Percentiles rank a stretch among this genome's conserved stretches.
Conservation (phyloP, 805 yeast species). For the Metschnikowia bowlesiae region DNA sequence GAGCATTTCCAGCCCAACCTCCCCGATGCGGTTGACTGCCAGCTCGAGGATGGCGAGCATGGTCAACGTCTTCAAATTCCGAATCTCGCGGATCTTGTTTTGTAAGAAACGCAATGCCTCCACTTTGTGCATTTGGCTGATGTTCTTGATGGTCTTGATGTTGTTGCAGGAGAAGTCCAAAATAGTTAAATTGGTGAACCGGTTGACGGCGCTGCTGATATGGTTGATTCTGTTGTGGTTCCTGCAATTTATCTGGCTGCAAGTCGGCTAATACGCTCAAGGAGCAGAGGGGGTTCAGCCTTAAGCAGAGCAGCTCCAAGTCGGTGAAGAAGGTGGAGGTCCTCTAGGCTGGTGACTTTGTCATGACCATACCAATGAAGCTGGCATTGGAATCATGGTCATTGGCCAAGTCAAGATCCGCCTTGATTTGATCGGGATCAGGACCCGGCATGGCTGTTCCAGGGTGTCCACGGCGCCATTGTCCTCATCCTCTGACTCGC, state of each 20-base stretch:
- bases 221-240: slow-evolving; percentile 87
- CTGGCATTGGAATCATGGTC: slow-evolving; percentile 56
- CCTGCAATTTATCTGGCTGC: slow-evolving; percentile 59
- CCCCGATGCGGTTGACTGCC: slow-evolving; percentile 78
- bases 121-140: slow-evolving; percentile 57
- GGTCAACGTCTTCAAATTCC: slow-evolving; percentile 53
- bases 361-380: slow-evolving; percentile 59
- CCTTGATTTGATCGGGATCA: slow-evolving; percentile 47
- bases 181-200: slow-evolving; percentile 49
- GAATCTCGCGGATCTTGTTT: slow-evolving; percentile 73
- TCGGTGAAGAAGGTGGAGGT: slow-evolving; percentile 51
- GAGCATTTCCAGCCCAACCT: slow-evolving; percentile 49
- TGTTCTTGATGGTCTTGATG: slow-evolving; percentile 77
- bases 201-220: slow-evolving; percentile 65
- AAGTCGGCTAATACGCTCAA: slow-evolving; percentile 57
- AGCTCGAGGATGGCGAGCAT: slow-evolving; percentile 75
- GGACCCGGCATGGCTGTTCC: slow-evolving; percentile 43
- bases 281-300: slow-evolving; percentile 81
- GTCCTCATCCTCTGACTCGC: slow-evolving; percentile 20
- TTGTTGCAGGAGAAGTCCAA: slow-evolving; percentile 89
- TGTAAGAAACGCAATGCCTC: slow-evolving; percentile 81
- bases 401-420: slow-evolving; percentile 62
- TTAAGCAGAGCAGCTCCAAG: slow-evolving; percentile 60
- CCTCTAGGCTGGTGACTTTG: slow-evolving; percentile 57
- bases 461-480: too few species aligned